phyloP scores from a whole-genome alignment of 2,329 filamentous ascomycete genomes.

The Cadophora sp. region DNA sequence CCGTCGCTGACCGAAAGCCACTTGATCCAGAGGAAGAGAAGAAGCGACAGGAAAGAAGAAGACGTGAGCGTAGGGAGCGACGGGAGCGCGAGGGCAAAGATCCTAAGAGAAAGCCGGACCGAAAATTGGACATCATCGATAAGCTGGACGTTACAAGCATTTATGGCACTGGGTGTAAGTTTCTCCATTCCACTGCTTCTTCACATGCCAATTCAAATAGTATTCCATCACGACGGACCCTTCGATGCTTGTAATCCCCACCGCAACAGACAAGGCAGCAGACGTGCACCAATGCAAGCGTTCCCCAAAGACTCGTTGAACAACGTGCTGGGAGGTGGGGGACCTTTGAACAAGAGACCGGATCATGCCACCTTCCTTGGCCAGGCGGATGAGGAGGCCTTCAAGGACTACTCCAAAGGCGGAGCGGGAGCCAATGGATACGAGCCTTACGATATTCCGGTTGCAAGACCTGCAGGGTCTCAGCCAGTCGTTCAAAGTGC shows the following conservation, averaged over 20 bases:
- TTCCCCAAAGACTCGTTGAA: slow-evolving; percentile 93
- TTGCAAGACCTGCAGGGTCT: slow-evolving; percentile 46
- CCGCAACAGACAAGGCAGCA: slow-evolving; percentile 84
- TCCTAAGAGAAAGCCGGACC: slow-evolving; percentile 45
- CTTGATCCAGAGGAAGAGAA: slow-evolving; percentile 63
- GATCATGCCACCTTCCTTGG: slow-evolving; percentile 92
- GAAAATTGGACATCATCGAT: slow-evolving; percentile 85
- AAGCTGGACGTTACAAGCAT: slow-evolving; percentile 96
- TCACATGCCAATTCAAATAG: slow-evolving; percentile 52
- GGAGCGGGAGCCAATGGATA: slow-evolving; percentile 47
- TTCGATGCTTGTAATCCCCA: slow-evolving; percentile 97
- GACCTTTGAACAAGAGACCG: slow-evolving; percentile 80
- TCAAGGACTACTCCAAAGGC: slow-evolving; percentile 72
- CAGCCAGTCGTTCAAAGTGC: slow-evolving; percentile 67
- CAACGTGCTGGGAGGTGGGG: slow-evolving; percentile 87
- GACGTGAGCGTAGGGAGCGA: slow-evolving; percentile 56
- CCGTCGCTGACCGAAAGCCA: slow-evolving; percentile 65
- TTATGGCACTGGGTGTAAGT: slow-evolving; percentile 88
- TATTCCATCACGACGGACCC: slow-evolving; percentile 97
- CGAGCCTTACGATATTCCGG: slow-evolving; percentile 51
- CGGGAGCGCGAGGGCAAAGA: slow-evolving; percentile 49
- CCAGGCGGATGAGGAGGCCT: slow-evolving; percentile 79
- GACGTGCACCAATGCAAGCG: slow-evolving; percentile 91
- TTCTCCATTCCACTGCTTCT: not conserved
- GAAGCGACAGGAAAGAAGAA: slow-evolving; percentile 62